Base-by-base conservation (phyloP, 2,329 filamentous ascomycete species). In the Exophiala aquamarina region DNA sequence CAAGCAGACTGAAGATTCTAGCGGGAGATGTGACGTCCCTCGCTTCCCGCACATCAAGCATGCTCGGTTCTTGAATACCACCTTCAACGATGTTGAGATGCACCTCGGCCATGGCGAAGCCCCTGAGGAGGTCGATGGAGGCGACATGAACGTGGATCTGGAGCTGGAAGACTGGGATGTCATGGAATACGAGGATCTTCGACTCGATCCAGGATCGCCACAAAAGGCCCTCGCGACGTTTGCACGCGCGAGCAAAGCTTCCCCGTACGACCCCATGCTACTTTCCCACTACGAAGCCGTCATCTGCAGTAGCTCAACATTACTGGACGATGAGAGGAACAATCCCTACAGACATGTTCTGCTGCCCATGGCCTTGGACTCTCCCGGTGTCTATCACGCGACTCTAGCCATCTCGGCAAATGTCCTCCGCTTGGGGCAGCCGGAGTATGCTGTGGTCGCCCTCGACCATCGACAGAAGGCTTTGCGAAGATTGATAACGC, bases 271-370 rank as follows among this genome's bases (percentile, higher is more conserved):
- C 36, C 44, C 55, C 0, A 29, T 41, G 15, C 52, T 63, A 4
- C 44, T 62, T 34, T 58, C 61, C 2, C 61, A 58, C 35, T 63
- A 59, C 28, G 59, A 63, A 17, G 42, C 55, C 4, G 54, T 56
- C 4, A 60, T 63, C 14, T 63, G 59, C 54, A 60, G 57, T 37
- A 59, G 57, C 18, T 57, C 51, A n/a, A 63, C 60, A 4, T 42
- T 63, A 11, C 44, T 62, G 21, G 59, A 63, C 31, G 60, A 62
- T 35, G 36, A 46, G 20, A 54, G 50, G 2, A 35, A 56, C 31
- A 63, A 63, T 28, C 60, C 61, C n/a, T 63, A 63, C 49, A 54
- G 59, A 33, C 55, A 63, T 42, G 45, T 62, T 3, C 58, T 63
- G 17, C 45, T 63, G 1, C 59, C 59, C n/a, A 63, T 63, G 59